Evolutionary conservation across 1,284 basidiomycete species (phyloP).

Genomic region (Sporisorium reilianum): DNA sequence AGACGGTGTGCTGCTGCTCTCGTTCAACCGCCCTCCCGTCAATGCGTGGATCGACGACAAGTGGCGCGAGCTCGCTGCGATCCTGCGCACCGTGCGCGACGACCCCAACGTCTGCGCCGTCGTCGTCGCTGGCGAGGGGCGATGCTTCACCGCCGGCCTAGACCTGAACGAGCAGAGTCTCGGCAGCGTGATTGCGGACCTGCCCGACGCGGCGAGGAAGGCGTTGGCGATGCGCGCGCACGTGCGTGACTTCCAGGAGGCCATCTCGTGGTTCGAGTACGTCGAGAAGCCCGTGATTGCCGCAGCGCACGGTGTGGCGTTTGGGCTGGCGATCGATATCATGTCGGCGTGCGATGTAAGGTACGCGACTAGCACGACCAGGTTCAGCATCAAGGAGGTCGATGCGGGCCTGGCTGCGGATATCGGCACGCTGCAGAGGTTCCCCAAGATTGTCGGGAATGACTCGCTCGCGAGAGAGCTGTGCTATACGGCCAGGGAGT

Average conservation of each 20-base stretch:
- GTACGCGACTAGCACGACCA: conserved; percentile 76
- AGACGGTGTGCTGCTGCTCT: conserved; percentile 58
- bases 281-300: conserved; percentile 85
- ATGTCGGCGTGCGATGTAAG: conserved; percentile 84
- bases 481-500: conserved; percentile 81
- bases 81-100: conserved; percentile 55
- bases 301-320: conserved; percentile 81
- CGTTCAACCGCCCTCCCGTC: conserved; percentile 63
- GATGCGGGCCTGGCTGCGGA: conserved; percentile 91
- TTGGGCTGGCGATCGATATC: conserved; percentile 83
- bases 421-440: conserved; percentile 85
- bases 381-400: conserved; percentile 88
- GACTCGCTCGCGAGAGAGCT: conserved; percentile 83
- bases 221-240: conserved; percentile 58
- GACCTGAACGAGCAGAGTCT: conserved; percentile 55
- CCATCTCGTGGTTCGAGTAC: conserved; percentile 72
- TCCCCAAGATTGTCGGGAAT: conserved; percentile 85
- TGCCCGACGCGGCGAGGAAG: conserved; percentile 62
- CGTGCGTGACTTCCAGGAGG: conserved; percentile 67
- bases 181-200: conserved; percentile 18
- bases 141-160: conserved; percentile 68
- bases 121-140: conserved; percentile 63
- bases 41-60: conserved; percentile 63
- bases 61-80: conserved; percentile 62
- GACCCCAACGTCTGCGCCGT: conserved; percentile 65